A percentile compares a stretch with the other conserved stretches of the same genome.
phyloP scores from a whole-genome alignment of 805 yeast genomes.

The Spathaspora hagerdaliae region DNA sequence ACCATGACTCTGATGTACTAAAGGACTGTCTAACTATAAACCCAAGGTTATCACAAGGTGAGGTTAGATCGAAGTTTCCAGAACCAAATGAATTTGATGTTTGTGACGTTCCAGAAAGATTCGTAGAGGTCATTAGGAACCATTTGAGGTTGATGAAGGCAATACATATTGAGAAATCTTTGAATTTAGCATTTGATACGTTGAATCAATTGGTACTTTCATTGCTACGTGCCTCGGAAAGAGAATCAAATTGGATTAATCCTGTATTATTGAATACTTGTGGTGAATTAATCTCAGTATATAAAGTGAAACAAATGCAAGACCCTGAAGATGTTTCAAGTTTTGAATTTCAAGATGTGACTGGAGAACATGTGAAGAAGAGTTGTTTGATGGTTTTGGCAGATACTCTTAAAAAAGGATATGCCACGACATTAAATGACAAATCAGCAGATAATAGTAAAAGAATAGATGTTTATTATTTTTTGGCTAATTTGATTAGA shows the following conservation, averaged over 20 bases:
- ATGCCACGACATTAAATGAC: slow-evolving; percentile 76
- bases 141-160: slow-evolving; percentile 34
- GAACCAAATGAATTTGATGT: slow-evolving; percentile 40
- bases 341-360: slow-evolving; percentile 11
- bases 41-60: slow-evolving; percentile 30
- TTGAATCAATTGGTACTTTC: slow-evolving; percentile 41
- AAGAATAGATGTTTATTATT: slow-evolving; percentile 62
- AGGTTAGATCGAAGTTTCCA: slow-evolving; percentile 24
- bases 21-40: slow-evolving; percentile 28
- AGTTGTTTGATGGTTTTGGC: slow-evolving; percentile 51
- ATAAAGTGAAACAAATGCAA: slow-evolving; percentile 29
- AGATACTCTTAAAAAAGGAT: slow-evolving; percentile 63
- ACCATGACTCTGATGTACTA: slow-evolving; percentile 15
- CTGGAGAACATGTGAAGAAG: slow-evolving; percentile 15
- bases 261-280: slow-evolving; percentile 37
- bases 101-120: slow-evolving; percentile 32
- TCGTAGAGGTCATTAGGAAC: slow-evolving; percentile 26
- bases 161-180: slow-evolving; percentile 27
- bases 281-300: slow-evolving; percentile 38
- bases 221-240: slow-evolving; percentile 51
- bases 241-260: slow-evolving; percentile 51
- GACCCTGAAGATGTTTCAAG: slow-evolving; percentile 20
- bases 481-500: slow-evolving; percentile 65
- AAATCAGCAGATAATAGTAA: slow-evolving; percentile 60
- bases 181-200: slow-evolving; percentile 27